Evolutionary conservation across 1,284 basidiomycete species (phyloP).

Genomic region (Ganoderma meredithae): DNA sequence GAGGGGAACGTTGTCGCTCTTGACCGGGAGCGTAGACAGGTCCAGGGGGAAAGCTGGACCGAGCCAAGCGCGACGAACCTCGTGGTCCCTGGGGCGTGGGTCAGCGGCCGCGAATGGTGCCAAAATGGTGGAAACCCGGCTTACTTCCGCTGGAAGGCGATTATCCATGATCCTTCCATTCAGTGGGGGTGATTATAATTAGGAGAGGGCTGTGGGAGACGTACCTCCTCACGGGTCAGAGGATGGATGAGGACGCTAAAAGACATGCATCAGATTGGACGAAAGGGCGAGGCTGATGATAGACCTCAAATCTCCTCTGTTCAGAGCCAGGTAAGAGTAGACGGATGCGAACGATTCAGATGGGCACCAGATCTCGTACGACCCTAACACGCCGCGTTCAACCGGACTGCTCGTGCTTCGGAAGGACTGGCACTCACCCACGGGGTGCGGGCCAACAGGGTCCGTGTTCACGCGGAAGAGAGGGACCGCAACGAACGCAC

Average conservation of each 20-base stretch:
- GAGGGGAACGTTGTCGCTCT: conserved; percentile 61
- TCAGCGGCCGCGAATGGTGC: not conserved
- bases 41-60: conserved; percentile 74
- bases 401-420: not conserved
- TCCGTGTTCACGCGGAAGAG: conserved; percentile 71
- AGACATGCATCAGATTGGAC: not conserved
- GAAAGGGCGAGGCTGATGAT: not conserved
- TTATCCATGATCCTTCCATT: not conserved
- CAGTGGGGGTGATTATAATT: conserved; percentile 1
- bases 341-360: conserved; percentile 74
- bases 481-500: conserved; percentile 80
- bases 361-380: conserved; percentile 82
- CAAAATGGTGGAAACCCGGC: conserved; percentile 3
- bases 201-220: conserved; percentile 30
- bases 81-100: conserved; percentile 59
- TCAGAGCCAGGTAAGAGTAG: conserved; percentile 74
- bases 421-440: conserved; percentile 52
- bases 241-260: conserved; percentile 74
- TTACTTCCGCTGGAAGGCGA: conserved; percentile 22
- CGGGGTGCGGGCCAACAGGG: conserved; percentile 79
- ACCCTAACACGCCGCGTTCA: conserved; percentile 51
- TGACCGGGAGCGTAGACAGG: conserved; percentile 58
- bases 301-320: conserved; percentile 73
- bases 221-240: conserved; percentile 69
- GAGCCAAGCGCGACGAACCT: conserved; percentile 73